Percentiles rank a stretch among this genome's conserved stretches.
Conservation (phyloP, 106 monocot genomes). For the Xerophyta viscosa region DNA sequence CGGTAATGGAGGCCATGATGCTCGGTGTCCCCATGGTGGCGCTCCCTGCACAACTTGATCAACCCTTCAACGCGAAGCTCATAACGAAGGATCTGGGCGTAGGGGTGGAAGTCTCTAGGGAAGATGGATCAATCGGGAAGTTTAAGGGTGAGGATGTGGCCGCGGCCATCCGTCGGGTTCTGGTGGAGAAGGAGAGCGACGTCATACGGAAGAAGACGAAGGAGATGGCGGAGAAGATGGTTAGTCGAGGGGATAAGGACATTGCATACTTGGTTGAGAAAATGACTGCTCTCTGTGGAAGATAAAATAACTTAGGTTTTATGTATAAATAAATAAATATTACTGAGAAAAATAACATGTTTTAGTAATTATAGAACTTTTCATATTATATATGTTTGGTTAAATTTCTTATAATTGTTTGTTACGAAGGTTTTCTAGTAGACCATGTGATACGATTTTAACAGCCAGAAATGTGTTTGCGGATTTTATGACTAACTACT, state of each 20-base stretch:
- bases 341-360: no score
- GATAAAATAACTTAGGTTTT: no score
- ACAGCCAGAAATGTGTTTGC: no score
- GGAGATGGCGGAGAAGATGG: constrained; percentile 2
- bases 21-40: constrained; percentile 39
- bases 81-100: constrained; percentile 33
- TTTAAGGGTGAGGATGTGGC: not conserved
- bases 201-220: not conserved
- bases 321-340: no score
- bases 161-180: not conserved
- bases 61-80: constrained; percentile 40
- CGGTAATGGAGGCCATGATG: constrained; percentile 45
- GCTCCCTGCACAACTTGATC: constrained; percentile 53
- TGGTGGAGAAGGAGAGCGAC: not conserved
- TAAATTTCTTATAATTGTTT: no score
- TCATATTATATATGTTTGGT: no score
- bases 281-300: no score
- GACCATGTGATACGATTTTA: no score
- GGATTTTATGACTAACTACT: no score
- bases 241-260: not conserved
- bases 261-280: not conserved
- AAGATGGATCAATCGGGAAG: not conserved
- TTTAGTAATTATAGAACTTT: no score
- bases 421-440: no score
- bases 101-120: constrained; percentile 6